Percentiles rank a stretch among this genome's conserved stretches.
Evolutionary conservation across 352 stramenopile genomes (phyloP).

Genomic region (Phytophthora gonapodyides): DNA sequence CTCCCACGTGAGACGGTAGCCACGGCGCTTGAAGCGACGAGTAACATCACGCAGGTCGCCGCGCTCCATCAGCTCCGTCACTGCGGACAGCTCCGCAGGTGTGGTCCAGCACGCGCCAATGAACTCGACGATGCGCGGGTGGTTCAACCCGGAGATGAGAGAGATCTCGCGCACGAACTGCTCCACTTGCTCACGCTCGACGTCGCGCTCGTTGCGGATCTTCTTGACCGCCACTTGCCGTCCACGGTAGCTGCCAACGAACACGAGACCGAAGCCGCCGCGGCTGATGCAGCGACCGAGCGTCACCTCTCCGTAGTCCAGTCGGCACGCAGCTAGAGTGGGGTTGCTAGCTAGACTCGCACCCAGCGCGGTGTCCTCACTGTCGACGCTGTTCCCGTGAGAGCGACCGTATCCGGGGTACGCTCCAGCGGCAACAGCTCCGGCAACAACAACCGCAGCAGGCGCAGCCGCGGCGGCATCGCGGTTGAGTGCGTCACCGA

Average conservation of each 20-base stretch:
- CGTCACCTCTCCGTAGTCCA: constrained; percentile 40
- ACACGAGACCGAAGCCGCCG: constrained; percentile 51
- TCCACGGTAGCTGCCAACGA: constrained; percentile 42
- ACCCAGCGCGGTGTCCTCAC: constrained; percentile 35
- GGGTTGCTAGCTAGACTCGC: constrained; percentile 36
- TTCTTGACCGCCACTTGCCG: constrained; percentile 54
- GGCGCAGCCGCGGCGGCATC: background rate
- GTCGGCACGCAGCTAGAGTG: constrained; percentile 39
- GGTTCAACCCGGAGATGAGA: constrained; percentile 52
- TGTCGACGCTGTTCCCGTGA: constrained; percentile 34
- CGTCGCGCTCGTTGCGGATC: constrained; percentile 41
- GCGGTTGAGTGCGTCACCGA: constrained; percentile 26
- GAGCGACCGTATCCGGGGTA: constrained; percentile 24
- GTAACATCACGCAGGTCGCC: constrained; percentile 66
- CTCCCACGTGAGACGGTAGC: constrained; percentile 50
- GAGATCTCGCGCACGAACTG: constrained; percentile 65
- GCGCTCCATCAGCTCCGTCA: constrained; percentile 74
- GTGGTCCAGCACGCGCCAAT: constrained; percentile 61
- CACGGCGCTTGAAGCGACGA: constrained; percentile 46
- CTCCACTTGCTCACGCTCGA: constrained; percentile 51
- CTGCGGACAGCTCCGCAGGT: constrained; percentile 49
- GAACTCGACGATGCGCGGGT: constrained; percentile 70
- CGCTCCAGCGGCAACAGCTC: constrained; percentile 1
- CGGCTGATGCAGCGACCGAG: constrained; percentile 46
- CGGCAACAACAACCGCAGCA: background rate